These are phyloP conservation scores for Myriangium duriaei DNA, from an alignment of 2,329 filamentous ascomycete genomes.

Conservation along the genomic window DNA sequence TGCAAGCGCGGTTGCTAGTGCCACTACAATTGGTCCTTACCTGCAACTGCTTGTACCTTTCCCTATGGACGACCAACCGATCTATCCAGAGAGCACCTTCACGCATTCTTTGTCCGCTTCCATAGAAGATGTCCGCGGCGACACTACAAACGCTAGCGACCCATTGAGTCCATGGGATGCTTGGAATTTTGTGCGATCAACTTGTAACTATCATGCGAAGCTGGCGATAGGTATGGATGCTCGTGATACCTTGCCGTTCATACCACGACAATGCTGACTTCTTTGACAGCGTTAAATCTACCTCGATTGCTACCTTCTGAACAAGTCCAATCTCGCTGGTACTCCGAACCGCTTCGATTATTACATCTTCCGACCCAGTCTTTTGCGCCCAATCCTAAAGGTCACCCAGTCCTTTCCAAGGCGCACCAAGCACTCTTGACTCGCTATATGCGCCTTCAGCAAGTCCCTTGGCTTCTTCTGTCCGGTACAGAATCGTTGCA, in stretches of 20 bases:
- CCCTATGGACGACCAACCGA: slow-evolving; percentile 44
- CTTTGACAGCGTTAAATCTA: slow-evolving; percentile 40
- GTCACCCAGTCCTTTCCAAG: slow-evolving; percentile 46
- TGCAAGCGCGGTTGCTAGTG: slow-evolving; percentile 71
- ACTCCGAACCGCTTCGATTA: slow-evolving; percentile 48
- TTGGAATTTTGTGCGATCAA: slow-evolving; percentile 76
- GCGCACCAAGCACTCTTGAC: slow-evolving; percentile 45
- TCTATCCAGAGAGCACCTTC: neutral
- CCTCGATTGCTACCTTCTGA: slow-evolving; percentile 47
- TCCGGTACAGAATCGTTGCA: slow-evolving; percentile 40
- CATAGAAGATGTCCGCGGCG: slow-evolving; percentile 11
- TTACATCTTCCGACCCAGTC: slow-evolving; percentile 40
- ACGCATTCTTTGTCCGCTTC: neutral
- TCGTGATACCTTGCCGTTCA: neutral
- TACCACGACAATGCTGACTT: neutral
- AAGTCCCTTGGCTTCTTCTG: slow-evolving; percentile 46
- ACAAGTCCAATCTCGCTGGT: slow-evolving; percentile 47
- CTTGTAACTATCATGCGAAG: slow-evolving; percentile 73
- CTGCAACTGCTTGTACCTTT: slow-evolving; percentile 70
- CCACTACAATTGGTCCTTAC: slow-evolving; percentile 59
- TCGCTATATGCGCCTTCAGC: slow-evolving; percentile 44
- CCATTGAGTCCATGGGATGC: slow-evolving; percentile 79
- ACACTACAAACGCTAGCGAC: slow-evolving; percentile 36
- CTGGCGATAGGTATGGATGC: slow-evolving; percentile 68
- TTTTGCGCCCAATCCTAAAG: slow-evolving; percentile 47